Base-by-base conservation (phyloP, 1,139 yeast species). In the Saccharomyces hybrid region DNA sequence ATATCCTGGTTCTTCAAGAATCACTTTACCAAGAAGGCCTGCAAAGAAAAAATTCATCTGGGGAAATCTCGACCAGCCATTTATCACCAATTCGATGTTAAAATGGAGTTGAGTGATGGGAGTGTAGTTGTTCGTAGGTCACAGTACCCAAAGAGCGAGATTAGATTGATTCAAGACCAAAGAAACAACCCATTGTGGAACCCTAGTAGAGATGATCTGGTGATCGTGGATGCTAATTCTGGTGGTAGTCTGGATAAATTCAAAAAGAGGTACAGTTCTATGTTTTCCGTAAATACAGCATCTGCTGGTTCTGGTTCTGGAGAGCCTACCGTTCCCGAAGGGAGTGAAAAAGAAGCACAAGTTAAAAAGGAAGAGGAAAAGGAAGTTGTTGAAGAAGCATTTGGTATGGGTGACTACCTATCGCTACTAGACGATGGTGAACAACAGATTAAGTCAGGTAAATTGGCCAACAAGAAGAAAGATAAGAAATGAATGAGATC, bases 31-130 rank as follows among this genome's bases (percentile, higher is more conserved):
- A 47, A 65, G 68, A 54, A 68, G 77, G 60, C 76, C 77, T 50
- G 53, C 67, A 51, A 73, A 70, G 60, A 74, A 73, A 74, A 73
- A 64, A 74, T 75, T 51, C 61, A 61, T 19, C 59, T 73, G 19
- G 97, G 97, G 51, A 85, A 84, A 68, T 90, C 96, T 16, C 81
- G 97, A 72, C 97, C 98, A 2, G 90, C 97, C 47, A 86, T 91
- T 49, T 91, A 88, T 73, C 81, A 91, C 73, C 89, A 88, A 68
- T 93, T 93, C 68, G 91, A 91, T 60, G 87, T 95, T 46, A 73
- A 79, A 50, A 91, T 93, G 11, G 96, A 91, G 71, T 78, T 91
- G 56, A 86, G 95, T 63, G 98, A 93, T 69, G 99, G 99, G 2
- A 86, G 97, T 31, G 96, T 95, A 0, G 77, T 89, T 42, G 77